Conservation (phyloP, 1,139 yeast genomes). For the Dujonia santamariae region DNA sequence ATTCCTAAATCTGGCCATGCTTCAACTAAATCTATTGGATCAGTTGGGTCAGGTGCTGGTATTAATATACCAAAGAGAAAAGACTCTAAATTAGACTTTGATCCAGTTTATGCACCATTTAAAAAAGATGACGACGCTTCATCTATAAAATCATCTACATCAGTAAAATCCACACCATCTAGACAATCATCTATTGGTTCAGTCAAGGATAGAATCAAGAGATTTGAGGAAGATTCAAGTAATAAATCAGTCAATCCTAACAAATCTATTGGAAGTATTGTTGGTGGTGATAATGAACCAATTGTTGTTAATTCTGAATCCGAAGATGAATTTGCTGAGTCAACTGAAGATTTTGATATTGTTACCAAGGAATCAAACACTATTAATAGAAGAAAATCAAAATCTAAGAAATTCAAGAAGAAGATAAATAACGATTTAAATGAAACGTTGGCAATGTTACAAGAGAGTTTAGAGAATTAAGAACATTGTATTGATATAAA, state of each 20-base stretch:
- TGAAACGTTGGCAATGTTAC: conserved; percentile 39
- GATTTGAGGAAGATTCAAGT: not conserved
- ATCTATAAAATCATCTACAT: conserved; percentile 1
- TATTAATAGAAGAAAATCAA: conserved; percentile 2
- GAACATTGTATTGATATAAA: not conserved
- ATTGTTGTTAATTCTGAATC: conserved; percentile 1
- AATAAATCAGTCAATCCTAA: not conserved
- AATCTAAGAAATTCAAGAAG: conserved; percentile 23
- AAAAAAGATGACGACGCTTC: conserved; percentile 1
- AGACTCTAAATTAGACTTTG: not conserved
- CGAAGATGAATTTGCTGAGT: conserved; percentile 15
- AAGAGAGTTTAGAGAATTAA: conserved; percentile 29
- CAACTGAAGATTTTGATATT: conserved; percentile 10
- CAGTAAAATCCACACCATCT: not conserved
- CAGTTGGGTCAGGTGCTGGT: not conserved
- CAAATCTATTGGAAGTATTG: not conserved
- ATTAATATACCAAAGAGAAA: not conserved
- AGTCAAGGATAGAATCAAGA: conserved; percentile 4
- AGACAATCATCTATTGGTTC: not conserved
- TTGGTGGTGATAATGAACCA: not conserved
- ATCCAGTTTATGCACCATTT: not conserved
- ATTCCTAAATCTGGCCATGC: not conserved
- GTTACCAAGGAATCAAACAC: conserved; percentile 1
- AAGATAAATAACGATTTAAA: conserved; percentile 34
- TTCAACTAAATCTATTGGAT: not conserved